Base-by-base conservation (phyloP, 192 early-diverging fungal species). In the Chytriomyces sp. region DNA sequence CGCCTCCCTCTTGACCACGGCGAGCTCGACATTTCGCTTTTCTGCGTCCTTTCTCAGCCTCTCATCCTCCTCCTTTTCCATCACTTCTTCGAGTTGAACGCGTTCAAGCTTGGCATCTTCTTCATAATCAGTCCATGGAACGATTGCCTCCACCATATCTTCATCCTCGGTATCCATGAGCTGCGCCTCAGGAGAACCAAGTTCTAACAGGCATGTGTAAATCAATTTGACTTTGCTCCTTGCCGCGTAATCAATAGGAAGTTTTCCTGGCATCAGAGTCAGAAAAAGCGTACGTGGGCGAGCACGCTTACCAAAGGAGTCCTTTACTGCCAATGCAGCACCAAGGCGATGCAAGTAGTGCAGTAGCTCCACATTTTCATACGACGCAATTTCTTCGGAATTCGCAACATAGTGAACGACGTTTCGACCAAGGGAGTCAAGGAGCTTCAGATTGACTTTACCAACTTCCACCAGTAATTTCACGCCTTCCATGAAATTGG, bases 271-370 rank as follows among this genome's bases (percentile, higher is more conserved):
- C 56, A 58, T 25, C 17, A 28, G 17, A 62, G 37, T n/a, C 14
- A 49, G 3, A 49, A 49, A 49, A 3, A 49, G 14, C 12, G 3
- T 49, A 22, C n/a, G n/a, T n/a, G n/a, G n/a, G n/a, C n/a, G n/a
- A n/a, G n/a, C 36, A 38, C 28, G 37, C 8, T 33, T 49, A 62
- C 81, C 77, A 12, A 60, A 31, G 0, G 5, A 36, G 55, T 78
- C 71, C 14, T 54, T n/a, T 2, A 61, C 52, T 62, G 78, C 74
- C 28, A 79, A 40, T n/a, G 77, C 41, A 12, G 77, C 79, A 39
- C 78, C 84, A 38, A 78, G 33, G 34, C 77, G 66, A 19, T 81
- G 72, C n/a, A 75, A 53, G n/a, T 81, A 75, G 41, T 33, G 34
- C 5, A 82, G 54, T 38, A 83, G 25, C 10, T 77, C 70, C 6